Evolutionary conservation across 164 flowering plant genomes (phyloP).

Genomic region (Sedum album): DNA sequence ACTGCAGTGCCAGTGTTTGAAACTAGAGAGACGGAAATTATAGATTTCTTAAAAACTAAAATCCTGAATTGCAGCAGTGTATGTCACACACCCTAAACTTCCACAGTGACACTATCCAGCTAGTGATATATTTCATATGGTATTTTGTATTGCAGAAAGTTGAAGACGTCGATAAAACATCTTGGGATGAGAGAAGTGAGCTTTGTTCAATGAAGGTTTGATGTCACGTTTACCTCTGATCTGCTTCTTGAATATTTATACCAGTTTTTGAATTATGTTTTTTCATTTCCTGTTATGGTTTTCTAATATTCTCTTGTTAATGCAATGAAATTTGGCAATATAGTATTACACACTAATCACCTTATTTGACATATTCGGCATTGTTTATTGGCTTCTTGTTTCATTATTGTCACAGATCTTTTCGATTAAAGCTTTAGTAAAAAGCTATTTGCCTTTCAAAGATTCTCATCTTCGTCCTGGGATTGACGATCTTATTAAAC

Average conservation of each 20-base stretch:
- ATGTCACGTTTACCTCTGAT: background rate
- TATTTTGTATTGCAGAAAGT: slow-evolving; percentile 37
- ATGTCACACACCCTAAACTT: slow-evolving; percentile 16
- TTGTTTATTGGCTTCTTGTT: background rate
- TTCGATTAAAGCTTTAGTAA: slow-evolving; percentile 79
- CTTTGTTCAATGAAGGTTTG: slow-evolving; percentile 81
- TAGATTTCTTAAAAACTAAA: slow-evolving; percentile 53
- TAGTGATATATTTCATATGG: background rate
- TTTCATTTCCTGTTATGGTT: background rate
- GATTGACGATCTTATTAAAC: slow-evolving; percentile 50
- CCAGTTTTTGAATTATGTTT: background rate
- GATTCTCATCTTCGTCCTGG: slow-evolving; percentile 86
- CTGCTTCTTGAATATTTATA: background rate
- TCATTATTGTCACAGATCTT: slow-evolving; percentile 40
- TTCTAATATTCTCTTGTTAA: background rate
- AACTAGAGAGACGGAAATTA: slow-evolving; percentile 83
- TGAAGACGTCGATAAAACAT: slow-evolving; percentile 28
- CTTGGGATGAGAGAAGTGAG: slow-evolving; percentile 86
- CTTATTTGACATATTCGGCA: background rate
- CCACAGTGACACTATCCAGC: background rate
- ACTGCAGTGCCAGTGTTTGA: slow-evolving; percentile 95
- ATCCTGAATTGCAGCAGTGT: slow-evolving; percentile 54
- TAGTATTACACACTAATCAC: background rate
- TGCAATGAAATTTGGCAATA: background rate
- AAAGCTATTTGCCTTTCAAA: slow-evolving; percentile 87